phyloP scores from a whole-genome alignment of 305 asterid species.

The Ilex paraguariensis region DNA sequence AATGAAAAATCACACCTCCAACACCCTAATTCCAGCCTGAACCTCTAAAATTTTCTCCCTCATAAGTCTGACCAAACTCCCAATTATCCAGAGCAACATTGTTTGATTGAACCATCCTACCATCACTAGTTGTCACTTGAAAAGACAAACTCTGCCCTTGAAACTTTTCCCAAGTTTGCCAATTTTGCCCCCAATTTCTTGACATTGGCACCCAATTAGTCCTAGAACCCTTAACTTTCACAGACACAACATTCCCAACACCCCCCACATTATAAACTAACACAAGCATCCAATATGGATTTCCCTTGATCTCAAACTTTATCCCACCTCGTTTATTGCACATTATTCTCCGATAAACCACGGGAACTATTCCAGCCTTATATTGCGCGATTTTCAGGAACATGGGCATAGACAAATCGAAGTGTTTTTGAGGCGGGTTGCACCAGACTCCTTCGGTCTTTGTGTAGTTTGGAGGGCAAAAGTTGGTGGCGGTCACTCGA shows the following conservation, averaged over 20 bases:
- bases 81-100: slow-evolving; percentile 25
- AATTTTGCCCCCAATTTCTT: slow-evolving; percentile 39
- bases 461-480: too few species aligned
- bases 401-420: slow-evolving; percentile 27
- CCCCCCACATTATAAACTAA: too few species aligned
- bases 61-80: slow-evolving; percentile 10
- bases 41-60: too few species aligned
- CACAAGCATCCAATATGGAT: too few species aligned
- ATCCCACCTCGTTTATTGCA: too few species aligned
- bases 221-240: slow-evolving; percentile 19
- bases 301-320: too few species aligned
- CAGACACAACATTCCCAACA: slow-evolving; percentile 18
- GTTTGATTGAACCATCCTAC: slow-evolving; percentile 11
- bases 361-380: slow-evolving; percentile 7
- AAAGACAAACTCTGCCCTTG: slow-evolving; percentile 26
- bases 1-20: too few species aligned
- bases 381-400: slow-evolving; percentile 27
- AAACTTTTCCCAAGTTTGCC: slow-evolving; percentile 19
- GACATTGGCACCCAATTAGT: slow-evolving; percentile 21
- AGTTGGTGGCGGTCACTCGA: slow-evolving; percentile 21
- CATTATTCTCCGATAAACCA: too few species aligned
- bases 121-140: slow-evolving; percentile 32
- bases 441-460: not conserved
- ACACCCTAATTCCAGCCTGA: too few species aligned
- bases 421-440: slow-evolving; percentile 31